Conservation (phyloP, 495 filamentous ascomycete species). For the Aspergillus indologenus region DNA sequence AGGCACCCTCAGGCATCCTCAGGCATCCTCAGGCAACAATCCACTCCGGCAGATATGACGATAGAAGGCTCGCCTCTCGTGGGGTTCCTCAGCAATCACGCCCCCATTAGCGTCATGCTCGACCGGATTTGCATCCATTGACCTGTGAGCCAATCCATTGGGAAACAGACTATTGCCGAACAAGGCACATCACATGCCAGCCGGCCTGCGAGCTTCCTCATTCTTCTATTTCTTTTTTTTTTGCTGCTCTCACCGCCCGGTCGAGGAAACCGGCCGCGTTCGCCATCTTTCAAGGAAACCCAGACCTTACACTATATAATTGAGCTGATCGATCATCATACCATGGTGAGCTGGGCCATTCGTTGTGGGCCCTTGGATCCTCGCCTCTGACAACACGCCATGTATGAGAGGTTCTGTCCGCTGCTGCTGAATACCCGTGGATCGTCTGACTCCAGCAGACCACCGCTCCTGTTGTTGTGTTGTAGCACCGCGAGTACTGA, state of each 20-base stretch:
- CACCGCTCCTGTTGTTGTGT: background rate
- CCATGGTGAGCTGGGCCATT: slow-evolving; percentile 6
- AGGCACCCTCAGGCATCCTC: no score
- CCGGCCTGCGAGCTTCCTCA: background rate
- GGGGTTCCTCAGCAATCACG: background rate
- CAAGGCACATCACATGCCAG: slow-evolving; percentile 10
- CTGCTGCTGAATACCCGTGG: slow-evolving; percentile 8
- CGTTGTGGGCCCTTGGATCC: background rate
- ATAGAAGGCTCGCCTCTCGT: background rate
- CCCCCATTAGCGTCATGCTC: background rate
- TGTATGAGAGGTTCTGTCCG: slow-evolving; percentile 15
- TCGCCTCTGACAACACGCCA: slow-evolving; percentile 14
- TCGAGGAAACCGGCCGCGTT: background rate
- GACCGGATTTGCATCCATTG: background rate
- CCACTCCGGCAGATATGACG: background rate
- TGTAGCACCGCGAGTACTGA: background rate
- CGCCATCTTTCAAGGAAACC: background rate
- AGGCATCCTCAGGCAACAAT: no score
- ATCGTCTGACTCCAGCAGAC: slow-evolving; percentile 9
- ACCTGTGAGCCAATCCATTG: background rate
- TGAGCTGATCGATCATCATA: slow-evolving; percentile 4
- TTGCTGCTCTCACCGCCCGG: slow-evolving; percentile 6
- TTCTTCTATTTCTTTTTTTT: background rate
- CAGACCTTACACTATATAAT: background rate
- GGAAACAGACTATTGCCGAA: background rate